Evolutionary conservation across 176 grass and related monocot species (phyloP).

Genomic region (Cenchrus fungigraminus): DNA sequence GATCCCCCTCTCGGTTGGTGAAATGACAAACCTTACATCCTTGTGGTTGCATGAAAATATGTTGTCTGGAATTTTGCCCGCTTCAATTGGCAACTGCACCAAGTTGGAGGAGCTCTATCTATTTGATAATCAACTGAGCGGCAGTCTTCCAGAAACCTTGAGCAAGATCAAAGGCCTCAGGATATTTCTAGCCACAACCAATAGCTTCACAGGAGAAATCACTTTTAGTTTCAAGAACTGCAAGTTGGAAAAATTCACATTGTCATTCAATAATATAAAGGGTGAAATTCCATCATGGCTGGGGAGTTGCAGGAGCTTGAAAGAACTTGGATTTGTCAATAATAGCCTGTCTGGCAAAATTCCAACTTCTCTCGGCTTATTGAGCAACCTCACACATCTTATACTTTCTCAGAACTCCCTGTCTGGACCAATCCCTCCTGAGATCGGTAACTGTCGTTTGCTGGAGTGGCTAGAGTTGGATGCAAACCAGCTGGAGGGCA

Average conservation of each 20-base stretch:
- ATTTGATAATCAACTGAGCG: constrained; percentile 59
- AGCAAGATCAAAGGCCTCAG: constrained; percentile 50
- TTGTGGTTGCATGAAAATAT: constrained; percentile 55
- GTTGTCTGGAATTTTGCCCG: constrained; percentile 60
- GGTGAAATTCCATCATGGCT: constrained; percentile 60
- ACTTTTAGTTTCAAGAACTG: constrained; percentile 55
- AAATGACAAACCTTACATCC: constrained; percentile 41
- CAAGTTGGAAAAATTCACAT: constrained; percentile 54
- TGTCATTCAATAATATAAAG: constrained; percentile 59
- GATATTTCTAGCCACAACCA: constrained; percentile 43
- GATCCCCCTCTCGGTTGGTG: constrained; percentile 49
- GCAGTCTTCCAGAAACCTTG: constrained; percentile 59
- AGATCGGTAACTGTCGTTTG: constrained; percentile 53
- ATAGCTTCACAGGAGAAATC: constrained; percentile 66
- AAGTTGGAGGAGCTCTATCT: constrained; percentile 66
- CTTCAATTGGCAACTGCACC: constrained; percentile 70
- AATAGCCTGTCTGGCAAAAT: constrained; percentile 67
- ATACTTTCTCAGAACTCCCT: constrained; percentile 70
- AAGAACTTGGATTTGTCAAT: constrained; percentile 34
- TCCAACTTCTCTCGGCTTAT: constrained; percentile 55
- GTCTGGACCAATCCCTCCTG: constrained; percentile 67
- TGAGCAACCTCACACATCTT: constrained; percentile 61
- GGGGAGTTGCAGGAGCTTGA: constrained; percentile 62
- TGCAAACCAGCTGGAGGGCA: constrained; percentile 57
- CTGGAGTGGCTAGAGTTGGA: constrained; percentile 52